Conservation (phyloP, 495 filamentous ascomycete genomes). For the Neurospora sp. region DNA sequence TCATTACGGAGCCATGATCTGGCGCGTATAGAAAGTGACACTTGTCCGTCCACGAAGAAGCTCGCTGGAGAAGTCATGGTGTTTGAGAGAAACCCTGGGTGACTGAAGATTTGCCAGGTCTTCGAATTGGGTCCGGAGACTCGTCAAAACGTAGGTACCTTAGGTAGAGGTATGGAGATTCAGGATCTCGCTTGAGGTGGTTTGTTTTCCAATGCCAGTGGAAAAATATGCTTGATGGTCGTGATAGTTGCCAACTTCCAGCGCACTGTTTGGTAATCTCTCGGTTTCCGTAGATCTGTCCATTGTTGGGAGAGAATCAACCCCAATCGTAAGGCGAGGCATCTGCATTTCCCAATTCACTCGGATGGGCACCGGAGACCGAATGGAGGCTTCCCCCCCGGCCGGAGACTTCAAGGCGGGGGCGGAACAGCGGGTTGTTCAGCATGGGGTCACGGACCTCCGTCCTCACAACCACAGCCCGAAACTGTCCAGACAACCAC, state of each 20-base stretch:
- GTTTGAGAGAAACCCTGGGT: not conserved
- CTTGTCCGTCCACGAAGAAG: not conserved
- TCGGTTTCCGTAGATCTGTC: not conserved
- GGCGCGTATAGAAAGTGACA: not conserved
- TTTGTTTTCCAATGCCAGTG: not conserved
- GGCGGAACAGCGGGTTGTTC: not conserved
- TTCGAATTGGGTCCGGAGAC: not conserved
- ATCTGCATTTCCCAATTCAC: not conserved
- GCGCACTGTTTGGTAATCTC: not conserved
- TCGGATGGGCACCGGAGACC: not conserved
- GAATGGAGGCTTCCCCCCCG: not conserved
- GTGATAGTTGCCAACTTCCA: not conserved
- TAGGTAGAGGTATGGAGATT: not conserved
- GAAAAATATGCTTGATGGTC: not conserved
- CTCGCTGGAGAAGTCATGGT: not conserved
- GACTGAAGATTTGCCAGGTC: not conserved
- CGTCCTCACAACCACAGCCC: not conserved
- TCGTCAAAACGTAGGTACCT: not conserved
- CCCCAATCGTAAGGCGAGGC: not conserved
- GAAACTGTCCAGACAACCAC: not conserved
- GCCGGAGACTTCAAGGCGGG: not conserved
- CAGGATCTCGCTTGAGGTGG: not conserved
- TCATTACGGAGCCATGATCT: not conserved
- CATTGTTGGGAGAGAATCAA: not conserved
- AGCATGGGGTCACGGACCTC: not conserved